Conservation (phyloP, 2,329 filamentous ascomycete species). For the Trichoderma hamatum region DNA sequence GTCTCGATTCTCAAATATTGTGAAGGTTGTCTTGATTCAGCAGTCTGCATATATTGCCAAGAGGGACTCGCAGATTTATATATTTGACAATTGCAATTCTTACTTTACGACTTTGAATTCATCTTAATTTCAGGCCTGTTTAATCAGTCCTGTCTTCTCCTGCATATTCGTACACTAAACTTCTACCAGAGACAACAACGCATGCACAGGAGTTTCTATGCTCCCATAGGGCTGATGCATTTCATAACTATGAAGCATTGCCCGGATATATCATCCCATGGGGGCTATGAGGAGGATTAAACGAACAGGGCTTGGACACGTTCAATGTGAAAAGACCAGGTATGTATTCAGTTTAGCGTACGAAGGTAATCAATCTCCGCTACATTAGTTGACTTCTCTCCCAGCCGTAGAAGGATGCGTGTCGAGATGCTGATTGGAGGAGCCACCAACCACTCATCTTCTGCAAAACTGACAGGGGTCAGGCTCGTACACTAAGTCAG, state of each 20-base stretch:
- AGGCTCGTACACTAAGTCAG: conserved; percentile 22
- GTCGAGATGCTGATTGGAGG: conserved; percentile 11
- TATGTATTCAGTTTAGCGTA: background rate
- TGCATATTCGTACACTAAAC: conserved; percentile 19
- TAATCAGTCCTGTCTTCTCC: background rate
- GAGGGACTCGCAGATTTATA: background rate
- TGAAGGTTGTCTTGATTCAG: background rate
- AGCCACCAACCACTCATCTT: background rate
- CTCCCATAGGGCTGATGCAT: background rate
- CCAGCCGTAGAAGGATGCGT: background rate
- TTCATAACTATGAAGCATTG: background rate
- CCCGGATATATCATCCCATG: background rate
- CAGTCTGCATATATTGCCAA: background rate
- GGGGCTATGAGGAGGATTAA: background rate
- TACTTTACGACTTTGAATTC: too few species aligned
- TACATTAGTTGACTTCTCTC: background rate
- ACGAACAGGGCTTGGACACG: background rate
- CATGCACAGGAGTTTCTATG: background rate
- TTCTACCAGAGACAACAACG: background rate
- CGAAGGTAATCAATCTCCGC: background rate
- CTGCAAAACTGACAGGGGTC: background rate
- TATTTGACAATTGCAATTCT: background rate
- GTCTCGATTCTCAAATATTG: background rate
- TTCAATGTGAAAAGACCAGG: background rate
- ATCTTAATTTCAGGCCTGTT: background rate